Evolutionary conservation across 306 rosid genomes (phyloP).

Genomic region (Echinosophora koreensis): DNA sequence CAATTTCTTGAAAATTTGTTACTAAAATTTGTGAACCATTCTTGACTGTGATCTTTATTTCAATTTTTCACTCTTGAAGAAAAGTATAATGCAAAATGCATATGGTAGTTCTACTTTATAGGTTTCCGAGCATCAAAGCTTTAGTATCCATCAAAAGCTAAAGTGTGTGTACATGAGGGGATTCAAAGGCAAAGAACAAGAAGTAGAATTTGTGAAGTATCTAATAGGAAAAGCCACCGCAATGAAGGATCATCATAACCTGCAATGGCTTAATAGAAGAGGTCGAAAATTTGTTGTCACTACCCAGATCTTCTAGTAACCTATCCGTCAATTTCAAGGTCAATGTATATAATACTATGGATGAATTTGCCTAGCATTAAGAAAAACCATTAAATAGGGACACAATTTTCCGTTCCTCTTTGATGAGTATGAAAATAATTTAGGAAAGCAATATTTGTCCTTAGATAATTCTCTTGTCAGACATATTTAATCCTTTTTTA

Average conservation of each 20-base stretch:
- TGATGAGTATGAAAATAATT: no score
- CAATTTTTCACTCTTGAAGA: neutral
- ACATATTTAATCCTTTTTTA: no score
- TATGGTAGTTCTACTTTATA: neutral
- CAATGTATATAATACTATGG: no score
- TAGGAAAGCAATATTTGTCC: no score
- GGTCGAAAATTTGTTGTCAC: no score
- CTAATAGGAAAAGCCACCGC: constrained; percentile 16
- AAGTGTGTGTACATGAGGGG: constrained; percentile 37
- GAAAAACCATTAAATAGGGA: no score
- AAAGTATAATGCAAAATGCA: neutral
- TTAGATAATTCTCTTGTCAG: no score
- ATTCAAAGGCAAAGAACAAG: constrained; percentile 9
- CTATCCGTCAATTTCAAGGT: no score
- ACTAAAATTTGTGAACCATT: constrained; percentile 28
- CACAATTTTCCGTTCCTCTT: no score
- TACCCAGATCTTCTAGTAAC: no score
- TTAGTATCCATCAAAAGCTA: neutral
- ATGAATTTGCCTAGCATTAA: no score
- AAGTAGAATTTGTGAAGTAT: constrained; percentile 32
- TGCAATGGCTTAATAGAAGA: no score
- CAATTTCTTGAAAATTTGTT: constrained; percentile 23
- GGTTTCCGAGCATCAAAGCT: neutral
- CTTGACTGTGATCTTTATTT: neutral
- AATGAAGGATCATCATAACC: neutral